These are phyloP conservation scores for Mangifera indica DNA, from an alignment of 345 rosid genomes.

Conservation along the genomic window DNA sequence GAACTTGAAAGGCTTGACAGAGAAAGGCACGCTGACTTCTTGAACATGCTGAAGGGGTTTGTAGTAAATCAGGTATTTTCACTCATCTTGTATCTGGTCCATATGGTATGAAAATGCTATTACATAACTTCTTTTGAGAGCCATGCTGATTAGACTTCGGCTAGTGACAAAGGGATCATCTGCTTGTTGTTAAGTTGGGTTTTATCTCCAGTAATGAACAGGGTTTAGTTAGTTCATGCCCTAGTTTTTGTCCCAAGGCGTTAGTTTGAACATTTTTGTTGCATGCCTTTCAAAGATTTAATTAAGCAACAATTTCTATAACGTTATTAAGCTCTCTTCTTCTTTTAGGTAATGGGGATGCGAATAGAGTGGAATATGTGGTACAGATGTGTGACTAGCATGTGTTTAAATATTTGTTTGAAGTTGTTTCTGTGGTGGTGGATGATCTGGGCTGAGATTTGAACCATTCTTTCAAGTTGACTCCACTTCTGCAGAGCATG, in stretches of 20 bases:
- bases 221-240: not conserved
- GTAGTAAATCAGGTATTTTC: slow-evolving; percentile 76
- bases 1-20: slow-evolving; percentile 86
- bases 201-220: not conserved
- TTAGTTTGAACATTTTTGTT: not conserved
- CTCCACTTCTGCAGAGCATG: not conserved
- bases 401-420: not conserved
- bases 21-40: slow-evolving; percentile 77
- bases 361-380: not conserved
- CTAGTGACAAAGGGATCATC: not conserved
- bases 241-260: not conserved
- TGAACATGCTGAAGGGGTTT: slow-evolving; percentile 90
- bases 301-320: not conserved
- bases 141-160: not conserved
- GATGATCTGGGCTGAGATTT: not conserved
- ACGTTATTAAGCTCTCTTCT: not conserved
- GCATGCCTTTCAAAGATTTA: too few relatives aligned
- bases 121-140: not conserved
- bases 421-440: not conserved
- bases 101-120: not conserved
- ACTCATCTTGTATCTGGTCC: not conserved
- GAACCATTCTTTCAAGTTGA: slow-evolving; percentile 1
- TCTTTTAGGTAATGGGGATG: not conserved
- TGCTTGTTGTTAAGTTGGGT: not conserved
- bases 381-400: not conserved